Base-by-base conservation (phyloP, 805 yeast genomes). In the Candida boidinii region DNA sequence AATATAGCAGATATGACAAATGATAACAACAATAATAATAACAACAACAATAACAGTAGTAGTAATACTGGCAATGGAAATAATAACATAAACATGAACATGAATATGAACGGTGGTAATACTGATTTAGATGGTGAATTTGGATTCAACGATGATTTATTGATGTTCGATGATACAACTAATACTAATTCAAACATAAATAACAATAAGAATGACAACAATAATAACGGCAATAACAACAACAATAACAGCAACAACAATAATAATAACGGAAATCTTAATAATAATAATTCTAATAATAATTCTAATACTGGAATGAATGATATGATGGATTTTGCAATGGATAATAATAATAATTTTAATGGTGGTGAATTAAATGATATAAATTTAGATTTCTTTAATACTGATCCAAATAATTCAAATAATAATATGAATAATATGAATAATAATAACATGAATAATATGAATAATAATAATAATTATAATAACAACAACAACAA, bases 331-430 rank as follows among this genome's bases (percentile, higher is more conserved):
- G n/a, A 3, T 12, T 4, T 26, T 17, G 17, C 17, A 17, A 17
- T 12, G 21, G 21, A 21, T 21, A 37, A 23, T n/a, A n/a, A n/a
- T n/a, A n/a, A n/a, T n/a, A n/a, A n/a, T n/a, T n/a, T n/a, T n/a
- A n/a, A n/a, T 9, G n/a, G 6, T 26, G 7, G 12, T 9, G 45
- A 45, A 18, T 35, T 50, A 25, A 48, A 39, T 14, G 55, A 51
- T 33, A 36, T 53, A 26, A 46, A 53, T 22, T 34, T 51, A 20
- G 51, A 52, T 23, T 49, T 52, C 26, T 29, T 50, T 14, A 49
- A 49, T 31, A 31, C 34, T 14, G 37, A 11, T 5, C 10, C 20
- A 7, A 9, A 17, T 5, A 22, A 17, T 10, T 17, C 18, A 15
- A 16, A 19, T 16, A 13, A n/a, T 16, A 22, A n/a, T 16, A 28